These are phyloP conservation scores for Fusarium multiceps DNA, from an alignment of 2,329 filamentous ascomycete genomes.

Conservation along the genomic window DNA sequence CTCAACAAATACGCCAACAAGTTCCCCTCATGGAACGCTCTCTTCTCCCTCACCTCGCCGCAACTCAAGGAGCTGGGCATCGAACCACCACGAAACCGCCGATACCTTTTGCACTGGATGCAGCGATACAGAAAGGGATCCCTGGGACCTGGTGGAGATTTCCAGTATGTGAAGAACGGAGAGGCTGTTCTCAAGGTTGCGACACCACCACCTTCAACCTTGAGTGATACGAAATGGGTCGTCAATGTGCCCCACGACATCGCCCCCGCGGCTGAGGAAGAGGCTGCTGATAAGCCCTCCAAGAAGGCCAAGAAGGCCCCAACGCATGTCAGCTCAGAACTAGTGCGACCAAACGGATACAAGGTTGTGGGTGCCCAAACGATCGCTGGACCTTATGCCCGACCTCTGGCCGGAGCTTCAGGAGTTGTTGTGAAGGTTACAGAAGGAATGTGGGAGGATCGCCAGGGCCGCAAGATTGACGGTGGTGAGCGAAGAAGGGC, in stretches of 20 bases:
- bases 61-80: constrained; percentile 87
- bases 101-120: constrained; percentile 89
- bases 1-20: constrained; percentile 86
- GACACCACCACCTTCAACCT: constrained; percentile 52
- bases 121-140: constrained; percentile 83
- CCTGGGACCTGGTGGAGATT: constrained; percentile 85
- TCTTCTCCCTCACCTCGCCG: constrained; percentile 82
- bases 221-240: constrained; percentile 62
- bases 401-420: constrained; percentile 72
- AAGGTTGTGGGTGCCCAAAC: constrained; percentile 74
- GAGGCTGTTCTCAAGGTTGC: constrained; percentile 63
- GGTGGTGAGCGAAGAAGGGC: constrained; percentile 92
- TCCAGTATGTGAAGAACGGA: constrained; percentile 74
- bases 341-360: constrained; percentile 59
- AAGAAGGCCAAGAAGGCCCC: background rate
- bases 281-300: background rate
- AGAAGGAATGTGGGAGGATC: constrained; percentile 94
- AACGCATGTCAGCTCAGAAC: background rate
- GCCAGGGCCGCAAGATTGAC: constrained; percentile 89
- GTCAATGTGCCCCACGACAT: constrained; percentile 64
- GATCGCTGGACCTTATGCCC: constrained; percentile 80
- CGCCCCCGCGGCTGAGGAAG: constrained; percentile 48
- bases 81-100: constrained; percentile 83
- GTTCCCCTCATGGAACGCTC: constrained; percentile 88
- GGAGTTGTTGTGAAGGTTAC: constrained; percentile 75